A percentile compares a stretch with the other conserved stretches of the same genome.
phyloP scores from a whole-genome alignment of 1,284 basidiomycete species.

The Tremellales sp. region DNA sequence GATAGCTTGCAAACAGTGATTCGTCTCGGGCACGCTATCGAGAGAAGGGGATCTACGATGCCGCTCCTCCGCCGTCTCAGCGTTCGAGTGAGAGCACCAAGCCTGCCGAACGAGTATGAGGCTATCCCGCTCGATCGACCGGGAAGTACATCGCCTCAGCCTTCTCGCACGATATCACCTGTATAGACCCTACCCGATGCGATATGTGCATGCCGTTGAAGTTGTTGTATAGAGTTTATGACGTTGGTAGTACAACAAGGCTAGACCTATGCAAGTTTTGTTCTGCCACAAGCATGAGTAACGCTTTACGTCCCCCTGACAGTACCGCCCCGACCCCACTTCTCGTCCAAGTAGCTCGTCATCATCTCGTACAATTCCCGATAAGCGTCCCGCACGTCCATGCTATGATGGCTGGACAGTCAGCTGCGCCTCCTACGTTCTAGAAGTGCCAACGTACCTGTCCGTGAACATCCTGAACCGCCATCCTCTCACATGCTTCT shows the following conservation, averaged over 20 bases:
- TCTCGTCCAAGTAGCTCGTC: constrained; percentile 75
- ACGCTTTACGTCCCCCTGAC: constrained; percentile 6
- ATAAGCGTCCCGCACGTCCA: constrained; percentile 67
- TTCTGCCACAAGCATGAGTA: too few species aligned
- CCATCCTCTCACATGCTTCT: constrained; percentile 68
- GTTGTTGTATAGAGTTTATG: too few species aligned
- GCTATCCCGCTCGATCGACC: constrained; percentile 23
- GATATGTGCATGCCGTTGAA: too few species aligned
- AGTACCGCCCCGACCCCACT: constrained; percentile 81
- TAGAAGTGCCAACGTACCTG: constrained; percentile 56
- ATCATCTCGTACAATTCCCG: constrained; percentile 83
- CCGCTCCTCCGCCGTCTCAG: constrained; percentile 23
- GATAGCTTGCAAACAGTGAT: constrained; percentile 10
- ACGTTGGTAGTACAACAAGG: too few species aligned
- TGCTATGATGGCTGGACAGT: constrained; percentile 66
- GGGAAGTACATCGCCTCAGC: neutral
- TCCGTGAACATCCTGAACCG: constrained; percentile 96
- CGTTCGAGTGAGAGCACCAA: constrained; percentile 6
- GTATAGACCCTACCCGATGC: too few species aligned
- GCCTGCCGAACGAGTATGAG: constrained; percentile 27
- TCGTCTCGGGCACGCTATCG: constrained; percentile 14
- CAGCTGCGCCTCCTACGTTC: neutral
- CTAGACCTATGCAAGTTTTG: too few species aligned
- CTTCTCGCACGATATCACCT: neutral
- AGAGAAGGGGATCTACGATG: constrained; percentile 18